These are phyloP conservation scores for Plantago elongata DNA, from an alignment of 257 asterid species.

Conservation along the genomic window DNA sequence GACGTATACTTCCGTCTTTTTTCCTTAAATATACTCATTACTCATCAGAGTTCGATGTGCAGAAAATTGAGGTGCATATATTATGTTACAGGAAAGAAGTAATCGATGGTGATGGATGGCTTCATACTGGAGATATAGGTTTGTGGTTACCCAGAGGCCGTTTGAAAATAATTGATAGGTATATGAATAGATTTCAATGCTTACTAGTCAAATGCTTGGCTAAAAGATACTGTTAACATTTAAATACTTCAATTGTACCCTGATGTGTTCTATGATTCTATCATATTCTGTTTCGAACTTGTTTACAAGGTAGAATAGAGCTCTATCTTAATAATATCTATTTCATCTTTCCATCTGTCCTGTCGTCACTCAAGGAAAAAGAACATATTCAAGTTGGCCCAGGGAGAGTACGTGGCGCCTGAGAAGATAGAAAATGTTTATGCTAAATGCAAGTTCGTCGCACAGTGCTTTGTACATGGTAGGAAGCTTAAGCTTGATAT, in stretches of 20 bases:
- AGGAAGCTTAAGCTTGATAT: constrained; percentile 20
- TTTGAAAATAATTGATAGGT: constrained; percentile 92
- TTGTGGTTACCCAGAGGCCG: constrained; percentile 96
- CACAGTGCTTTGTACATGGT: constrained; percentile 93
- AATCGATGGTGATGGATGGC: constrained; percentile 74
- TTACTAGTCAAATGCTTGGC: too few species aligned
- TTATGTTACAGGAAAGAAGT: constrained; percentile 73
- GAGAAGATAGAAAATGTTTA: constrained; percentile 94
- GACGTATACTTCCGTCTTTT: constrained; percentile 36
- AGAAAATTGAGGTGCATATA: constrained; percentile 18
- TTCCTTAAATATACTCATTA: background rate
- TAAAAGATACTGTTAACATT: background rate
- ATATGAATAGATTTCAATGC: background rate
- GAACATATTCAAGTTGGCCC: constrained; percentile 93
- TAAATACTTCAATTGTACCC: background rate
- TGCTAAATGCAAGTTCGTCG: constrained; percentile 83
- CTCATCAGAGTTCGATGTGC: constrained; percentile 7
- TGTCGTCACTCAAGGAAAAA: constrained; percentile 57
- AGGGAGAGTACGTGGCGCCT: constrained; percentile 96
- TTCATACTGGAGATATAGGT: constrained; percentile 98
- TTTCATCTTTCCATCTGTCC: background rate
- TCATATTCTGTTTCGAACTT: constrained; percentile 1
- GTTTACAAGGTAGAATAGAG: too few species aligned
- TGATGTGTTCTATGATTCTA: background rate
- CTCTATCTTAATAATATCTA: too few species aligned